A percentile compares a stretch with the other conserved stretches of the same genome.
Conservation (phyloP, 352 stramenopile genomes). For the Pythium aphanidermatum region DNA sequence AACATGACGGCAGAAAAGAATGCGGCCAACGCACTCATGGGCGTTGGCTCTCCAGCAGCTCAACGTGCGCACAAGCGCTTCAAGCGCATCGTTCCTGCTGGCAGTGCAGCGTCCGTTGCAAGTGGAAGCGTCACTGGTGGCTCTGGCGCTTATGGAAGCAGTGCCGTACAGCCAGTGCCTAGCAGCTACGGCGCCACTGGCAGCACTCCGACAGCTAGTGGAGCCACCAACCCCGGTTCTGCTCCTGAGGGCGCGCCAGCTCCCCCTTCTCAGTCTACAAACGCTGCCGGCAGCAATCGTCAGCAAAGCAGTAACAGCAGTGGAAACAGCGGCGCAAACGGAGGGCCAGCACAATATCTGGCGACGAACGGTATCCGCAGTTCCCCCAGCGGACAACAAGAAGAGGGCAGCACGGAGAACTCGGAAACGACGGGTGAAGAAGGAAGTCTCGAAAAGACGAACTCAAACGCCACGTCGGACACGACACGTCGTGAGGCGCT, state of each 20-base stretch:
- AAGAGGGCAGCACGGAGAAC: conserved; percentile 61
- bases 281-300: neutral
- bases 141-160: neutral
- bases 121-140: neutral
- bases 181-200: neutral
- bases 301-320: neutral
- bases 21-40: conserved; percentile 19
- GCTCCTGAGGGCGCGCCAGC: neutral
- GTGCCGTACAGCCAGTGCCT: neutral
- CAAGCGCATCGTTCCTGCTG: conserved; percentile 39
- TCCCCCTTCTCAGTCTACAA: too few species aligned
- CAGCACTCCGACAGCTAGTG: neutral
- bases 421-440: conserved; percentile 80
- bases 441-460: conserved; percentile 41
- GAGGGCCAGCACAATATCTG: conserved; percentile 10
- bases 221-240: neutral
- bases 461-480: conserved; percentile 37
- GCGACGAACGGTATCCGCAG: conserved; percentile 8
- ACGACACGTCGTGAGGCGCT: conserved; percentile 45
- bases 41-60: conserved; percentile 25
- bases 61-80: conserved; percentile 53
- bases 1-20: conserved; percentile 16
- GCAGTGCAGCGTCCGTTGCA: neutral
- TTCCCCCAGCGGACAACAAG: conserved; percentile 10
- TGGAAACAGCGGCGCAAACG: neutral